Evolutionary conservation across 441 rosid species (phyloP).

Genomic region (Jatropha podagrica): DNA sequence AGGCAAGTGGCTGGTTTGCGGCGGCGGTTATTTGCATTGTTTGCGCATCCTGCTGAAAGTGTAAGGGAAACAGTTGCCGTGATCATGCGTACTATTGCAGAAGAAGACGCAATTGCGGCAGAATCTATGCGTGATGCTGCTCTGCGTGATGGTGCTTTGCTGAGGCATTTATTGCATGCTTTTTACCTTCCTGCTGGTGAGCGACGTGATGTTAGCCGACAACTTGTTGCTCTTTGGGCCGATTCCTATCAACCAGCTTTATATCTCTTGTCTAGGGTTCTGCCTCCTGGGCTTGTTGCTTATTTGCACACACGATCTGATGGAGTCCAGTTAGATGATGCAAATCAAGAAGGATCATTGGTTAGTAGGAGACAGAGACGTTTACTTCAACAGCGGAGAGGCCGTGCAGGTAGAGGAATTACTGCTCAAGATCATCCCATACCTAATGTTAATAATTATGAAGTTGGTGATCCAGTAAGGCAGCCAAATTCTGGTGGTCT

Average conservation of each 20-base stretch:
- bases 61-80: slow-evolving; percentile 98
- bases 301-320: slow-evolving; percentile 94
- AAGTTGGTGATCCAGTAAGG: slow-evolving; percentile 55
- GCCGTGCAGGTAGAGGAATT: slow-evolving; percentile 57
- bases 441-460: slow-evolving; percentile 53
- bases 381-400: slow-evolving; percentile 91
- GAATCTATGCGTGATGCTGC: slow-evolving; percentile 99
- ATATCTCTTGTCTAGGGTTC: slow-evolving; percentile 83
- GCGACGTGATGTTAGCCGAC: slow-evolving; percentile 95
- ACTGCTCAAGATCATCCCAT: slow-evolving; percentile 64
- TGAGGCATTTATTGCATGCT: slow-evolving; percentile 96
- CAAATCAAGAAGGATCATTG: slow-evolving; percentile 71
- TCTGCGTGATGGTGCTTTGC: slow-evolving; percentile 96
- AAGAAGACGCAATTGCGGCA: slow-evolving; percentile 99
- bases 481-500: slow-evolving; percentile 41
- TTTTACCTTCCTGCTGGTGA: slow-evolving; percentile 91
- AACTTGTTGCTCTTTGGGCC: slow-evolving; percentile 99
- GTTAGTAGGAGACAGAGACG: slow-evolving; percentile 82
- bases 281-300: slow-evolving; percentile 99
- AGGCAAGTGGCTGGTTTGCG: slow-evolving; percentile 97
- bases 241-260: slow-evolving; percentile 99
- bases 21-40: slow-evolving; percentile 93
- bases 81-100: slow-evolving; percentile 99
- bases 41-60: slow-evolving; percentile 99
- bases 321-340: slow-evolving; percentile 53